A percentile compares a stretch with the other conserved stretches of the same genome.
phyloP scores from a whole-genome alignment of 2,329 filamentous ascomycete species.

The Teratosphaeria pseudoeucalypti region DNA sequence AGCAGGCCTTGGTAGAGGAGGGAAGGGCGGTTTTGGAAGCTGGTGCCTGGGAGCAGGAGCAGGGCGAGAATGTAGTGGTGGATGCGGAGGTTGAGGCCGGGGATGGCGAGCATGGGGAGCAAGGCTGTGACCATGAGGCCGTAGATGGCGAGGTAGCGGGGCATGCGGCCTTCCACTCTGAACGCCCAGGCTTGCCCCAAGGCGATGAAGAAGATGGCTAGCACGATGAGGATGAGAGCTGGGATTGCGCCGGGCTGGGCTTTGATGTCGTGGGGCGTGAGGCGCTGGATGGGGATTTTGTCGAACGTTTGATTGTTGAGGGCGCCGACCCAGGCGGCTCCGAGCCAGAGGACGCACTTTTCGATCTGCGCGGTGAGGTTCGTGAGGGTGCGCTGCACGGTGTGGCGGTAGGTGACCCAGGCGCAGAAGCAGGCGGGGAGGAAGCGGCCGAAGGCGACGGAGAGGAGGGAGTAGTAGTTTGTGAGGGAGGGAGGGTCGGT shows the following conservation, averaged over 20 bases:
- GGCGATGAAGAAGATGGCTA: constrained; percentile 57
- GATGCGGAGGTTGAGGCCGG: constrained; percentile 71
- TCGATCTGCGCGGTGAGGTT: constrained; percentile 75
- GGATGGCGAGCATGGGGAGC: constrained; percentile 59
- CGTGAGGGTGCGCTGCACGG: constrained; percentile 59
- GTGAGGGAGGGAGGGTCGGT: constrained; percentile 69
- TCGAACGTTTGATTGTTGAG: constrained; percentile 93
- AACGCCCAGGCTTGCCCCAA: constrained; percentile 75
- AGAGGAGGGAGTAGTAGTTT: constrained; percentile 61
- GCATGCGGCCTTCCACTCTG: constrained; percentile 70
- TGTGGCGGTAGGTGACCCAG: constrained; percentile 79
- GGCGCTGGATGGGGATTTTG: constrained; percentile 81
- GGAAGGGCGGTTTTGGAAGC: constrained; percentile 74
- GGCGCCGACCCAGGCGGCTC: constrained; percentile 80
- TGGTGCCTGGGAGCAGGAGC: constrained; percentile 76
- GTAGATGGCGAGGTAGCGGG: constrained; percentile 70
- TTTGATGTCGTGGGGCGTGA: constrained; percentile 81
- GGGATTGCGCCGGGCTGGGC: constrained; percentile 82
- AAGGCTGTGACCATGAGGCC: constrained; percentile 56
- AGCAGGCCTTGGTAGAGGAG: constrained; percentile 84
- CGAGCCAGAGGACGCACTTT: constrained; percentile 83
- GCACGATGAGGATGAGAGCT: constrained; percentile 68
- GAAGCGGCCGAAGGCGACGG: constrained; percentile 67
- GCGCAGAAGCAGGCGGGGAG: constrained; percentile 79
- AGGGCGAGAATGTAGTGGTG: constrained; percentile 92